These are phyloP conservation scores for Cronartium quercuum DNA, from an alignment of 1,284 basidiomycete genomes.

Conservation along the genomic window DNA sequence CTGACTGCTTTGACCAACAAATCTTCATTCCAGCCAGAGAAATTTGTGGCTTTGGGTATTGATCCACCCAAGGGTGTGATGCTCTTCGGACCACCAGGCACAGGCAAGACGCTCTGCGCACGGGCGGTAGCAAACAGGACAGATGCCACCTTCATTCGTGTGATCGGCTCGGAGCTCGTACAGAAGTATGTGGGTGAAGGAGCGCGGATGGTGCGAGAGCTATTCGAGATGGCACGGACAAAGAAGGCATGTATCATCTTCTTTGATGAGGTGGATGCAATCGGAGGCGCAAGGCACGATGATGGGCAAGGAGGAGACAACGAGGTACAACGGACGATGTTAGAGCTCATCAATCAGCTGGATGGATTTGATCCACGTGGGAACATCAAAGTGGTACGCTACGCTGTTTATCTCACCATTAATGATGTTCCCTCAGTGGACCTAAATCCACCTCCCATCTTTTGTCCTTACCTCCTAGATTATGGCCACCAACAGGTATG, in stretches of 20 bases:
- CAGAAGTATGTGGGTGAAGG: slow-evolving; percentile 99
- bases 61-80: slow-evolving; percentile 98
- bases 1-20: neutral
- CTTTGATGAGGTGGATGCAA: slow-evolving; percentile 96
- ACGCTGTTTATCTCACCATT: neutral
- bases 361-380: slow-evolving; percentile 98
- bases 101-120: slow-evolving; percentile 96
- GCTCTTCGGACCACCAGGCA: slow-evolving; percentile 90
- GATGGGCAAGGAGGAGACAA: slow-evolving; percentile 99
- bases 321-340: slow-evolving; percentile 98
- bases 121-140: slow-evolving; percentile 97
- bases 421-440: neutral
- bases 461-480: slow-evolving; percentile 49
- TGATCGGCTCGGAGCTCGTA: slow-evolving; percentile 96
- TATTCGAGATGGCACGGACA: slow-evolving; percentile 97
- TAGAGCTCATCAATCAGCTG: slow-evolving; percentile 97
- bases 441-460: neutral
- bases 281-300: slow-evolving; percentile 97
- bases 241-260: slow-evolving; percentile 99
- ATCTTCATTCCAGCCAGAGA: slow-evolving; percentile 65
- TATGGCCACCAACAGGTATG: slow-evolving; percentile 94
- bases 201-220: slow-evolving; percentile 94
- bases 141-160: slow-evolving; percentile 97
- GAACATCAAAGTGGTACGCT: slow-evolving; percentile 81
- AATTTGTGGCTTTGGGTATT: slow-evolving; percentile 95